Evolutionary conservation across 352 stramenopile species (phyloP), one percentile per base, ranked within the genome.

Genomic region (Pythium utonaiense): DNA sequence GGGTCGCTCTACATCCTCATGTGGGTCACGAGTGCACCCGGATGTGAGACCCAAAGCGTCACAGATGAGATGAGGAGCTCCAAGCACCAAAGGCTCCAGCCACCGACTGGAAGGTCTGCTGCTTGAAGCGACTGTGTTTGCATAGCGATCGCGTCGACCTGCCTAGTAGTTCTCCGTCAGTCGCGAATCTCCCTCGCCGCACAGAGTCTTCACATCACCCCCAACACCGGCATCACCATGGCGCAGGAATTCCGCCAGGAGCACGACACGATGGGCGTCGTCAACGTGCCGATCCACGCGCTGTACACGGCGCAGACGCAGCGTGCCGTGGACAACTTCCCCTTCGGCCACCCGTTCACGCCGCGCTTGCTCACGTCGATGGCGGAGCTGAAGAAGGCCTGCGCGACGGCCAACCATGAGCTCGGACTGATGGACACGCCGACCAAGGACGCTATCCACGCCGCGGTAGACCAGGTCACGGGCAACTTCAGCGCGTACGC

Each of bases 191-290:
- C 17, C 54, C 40, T 51, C 48, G n/a, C n/a, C n/a, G n/a, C n/a
- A n/a, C n/a, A n/a, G n/a, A n/a, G n/a, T n/a, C n/a, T n/a, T n/a
- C n/a, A n/a, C n/a, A n/a, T 33, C 19, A 10, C 33, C n/a, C 3
- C 24, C 38, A 6, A 51, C 33, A 38, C 34, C 16, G 21, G 19
- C 22, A 53, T 17, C n/a, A 57, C 28, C 27, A 60, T 60, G 64
- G 36, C 24, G 45, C 61, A 54, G 50, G 33, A 65, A 45, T 84
- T 78, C 52, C 71, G 75, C 40, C 66, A 74, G 44, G 75, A 84
- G 58, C 66, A 77, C 57, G 75, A 84, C 66, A 80, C 72, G 16
- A 81, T 84, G 70, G 75, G 75, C 50, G 70, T 74, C 41, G 66
- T 84, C 10, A 82, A 84, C 58, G 75, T 84, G 19, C 70, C 71